phyloP scores from a whole-genome alignment of 2,329 filamentous ascomycete genomes.

The Colletotrichum neosansevieriae region DNA sequence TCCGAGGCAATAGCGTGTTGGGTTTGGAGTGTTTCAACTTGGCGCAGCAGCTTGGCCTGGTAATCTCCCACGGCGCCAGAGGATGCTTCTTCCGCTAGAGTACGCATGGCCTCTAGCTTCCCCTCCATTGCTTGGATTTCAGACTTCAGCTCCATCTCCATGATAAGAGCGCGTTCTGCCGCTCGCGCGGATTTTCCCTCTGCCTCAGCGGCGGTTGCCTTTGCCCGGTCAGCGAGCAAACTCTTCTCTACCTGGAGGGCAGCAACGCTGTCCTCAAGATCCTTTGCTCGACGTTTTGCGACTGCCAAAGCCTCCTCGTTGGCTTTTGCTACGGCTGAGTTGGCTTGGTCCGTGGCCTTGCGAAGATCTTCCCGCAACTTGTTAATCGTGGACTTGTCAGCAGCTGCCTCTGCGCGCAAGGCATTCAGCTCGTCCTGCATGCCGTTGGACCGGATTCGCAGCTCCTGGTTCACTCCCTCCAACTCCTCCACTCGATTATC shows the following conservation, averaged over 20 bases:
- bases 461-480: conserved; percentile 61
- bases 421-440: conserved; percentile 60
- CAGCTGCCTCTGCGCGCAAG: conserved; percentile 72
- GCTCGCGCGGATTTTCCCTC: conserved; percentile 80
- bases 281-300: conserved; percentile 65
- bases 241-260: conserved; percentile 85
- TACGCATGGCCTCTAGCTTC: conserved; percentile 88
- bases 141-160: conserved; percentile 83
- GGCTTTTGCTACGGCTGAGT: conserved; percentile 74
- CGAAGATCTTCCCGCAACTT: conserved; percentile 78
- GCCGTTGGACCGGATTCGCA: conserved; percentile 45
- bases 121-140: conserved; percentile 84
- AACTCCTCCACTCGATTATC: conserved; percentile 63
- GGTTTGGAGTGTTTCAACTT: conserved; percentile 94
- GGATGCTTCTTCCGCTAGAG: conserved; percentile 88
- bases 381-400: conserved; percentile 73
- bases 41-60: conserved; percentile 89
- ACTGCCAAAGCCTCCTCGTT: conserved; percentile 76
- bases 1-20: conserved; percentile 95
- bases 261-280: conserved; percentile 68
- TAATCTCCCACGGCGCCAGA: conserved; percentile 85
- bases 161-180: conserved; percentile 74
- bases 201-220: conserved; percentile 76
- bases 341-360: conserved; percentile 74
- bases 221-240: conserved; percentile 72